A percentile compares a stretch with the other conserved stretches of the same genome.
These are phyloP conservation scores for Cladosporium sp. DNA, from an alignment of 2,329 filamentous ascomycete genomes.

Conservation along the genomic window DNA sequence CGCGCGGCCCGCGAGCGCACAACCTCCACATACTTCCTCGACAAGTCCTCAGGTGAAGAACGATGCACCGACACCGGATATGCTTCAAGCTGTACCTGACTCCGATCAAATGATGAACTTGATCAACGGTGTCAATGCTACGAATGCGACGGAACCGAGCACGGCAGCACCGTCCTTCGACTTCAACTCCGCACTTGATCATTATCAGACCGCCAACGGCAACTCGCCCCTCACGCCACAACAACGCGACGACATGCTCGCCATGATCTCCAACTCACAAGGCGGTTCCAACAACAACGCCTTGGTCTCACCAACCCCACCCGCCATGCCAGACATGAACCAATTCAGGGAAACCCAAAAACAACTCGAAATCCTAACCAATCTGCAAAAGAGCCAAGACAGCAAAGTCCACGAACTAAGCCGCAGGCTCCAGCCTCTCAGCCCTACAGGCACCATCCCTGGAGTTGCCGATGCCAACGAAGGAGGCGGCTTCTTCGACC, in stretches of 20 bases:
- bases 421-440: slow-evolving; percentile 73
- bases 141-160: slow-evolving; percentile 35
- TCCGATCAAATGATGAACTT: slow-evolving; percentile 53
- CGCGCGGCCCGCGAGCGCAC: slow-evolving; percentile 22
- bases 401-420: slow-evolving; percentile 73
- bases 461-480: slow-evolving; percentile 54
- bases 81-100: slow-evolving; percentile 38
- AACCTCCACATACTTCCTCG: slow-evolving; percentile 14
- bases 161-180: slow-evolving; percentile 43
- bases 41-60: slow-evolving; percentile 41
- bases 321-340: slow-evolving; percentile 58
- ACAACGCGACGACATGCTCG: slow-evolving; percentile 50
- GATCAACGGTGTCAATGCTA: slow-evolving; percentile 49
- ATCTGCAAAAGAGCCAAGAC: slow-evolving; percentile 76
- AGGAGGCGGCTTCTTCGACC: slow-evolving; percentile 36
- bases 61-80: slow-evolving; percentile 41
- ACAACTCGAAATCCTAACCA: slow-evolving; percentile 76
- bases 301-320: slow-evolving; percentile 56
- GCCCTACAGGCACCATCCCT: slow-evolving; percentile 75
- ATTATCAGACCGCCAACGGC: slow-evolving; percentile 49
- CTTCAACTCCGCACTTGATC: slow-evolving; percentile 48
- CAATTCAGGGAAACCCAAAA: slow-evolving; percentile 68
- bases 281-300: slow-evolving; percentile 53
- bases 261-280: slow-evolving; percentile 32
- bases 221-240: slow-evolving; percentile 49